A percentile compares a stretch with the other conserved stretches of the same genome.
phyloP scores from a whole-genome alignment of 768 basidiomycete species.

The Dioszegia aurantiaca region DNA sequence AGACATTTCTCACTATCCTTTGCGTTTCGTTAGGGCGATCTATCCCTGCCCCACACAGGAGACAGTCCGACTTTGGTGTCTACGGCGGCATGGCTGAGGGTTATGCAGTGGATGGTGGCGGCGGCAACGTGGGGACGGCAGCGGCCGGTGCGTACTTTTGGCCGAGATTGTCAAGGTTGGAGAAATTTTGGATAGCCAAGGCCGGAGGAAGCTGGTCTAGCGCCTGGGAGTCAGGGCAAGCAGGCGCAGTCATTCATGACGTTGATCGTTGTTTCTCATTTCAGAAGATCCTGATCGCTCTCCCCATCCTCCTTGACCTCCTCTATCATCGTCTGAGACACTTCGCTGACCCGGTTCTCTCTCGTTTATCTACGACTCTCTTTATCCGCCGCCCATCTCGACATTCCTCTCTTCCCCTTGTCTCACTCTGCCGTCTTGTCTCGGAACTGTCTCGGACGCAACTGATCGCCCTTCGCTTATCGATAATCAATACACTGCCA shows the following conservation, averaged over 20 bases:
- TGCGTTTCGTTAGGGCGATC: neutral
- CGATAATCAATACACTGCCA: neutral
- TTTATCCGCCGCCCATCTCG: neutral
- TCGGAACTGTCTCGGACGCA: constrained; percentile 4
- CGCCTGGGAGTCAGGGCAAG: too few relatives aligned
- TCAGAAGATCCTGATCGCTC: too few relatives aligned
- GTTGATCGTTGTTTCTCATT: too few relatives aligned
- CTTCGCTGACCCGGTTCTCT: constrained; percentile 4
- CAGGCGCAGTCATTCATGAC: too few relatives aligned
- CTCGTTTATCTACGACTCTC: neutral
- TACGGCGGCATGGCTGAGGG: neutral
- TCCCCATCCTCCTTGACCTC: too few relatives aligned
- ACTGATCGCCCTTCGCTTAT: neutral
- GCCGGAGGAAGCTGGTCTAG: too few relatives aligned
- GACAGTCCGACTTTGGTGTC: too few relatives aligned
- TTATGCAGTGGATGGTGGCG: neutral
- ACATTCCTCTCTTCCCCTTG: neutral
- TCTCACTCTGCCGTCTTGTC: neutral
- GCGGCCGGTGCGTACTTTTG: neutral
- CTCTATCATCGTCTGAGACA: neutral
- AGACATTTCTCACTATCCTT: constrained; percentile 1
- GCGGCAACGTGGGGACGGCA: neutral
- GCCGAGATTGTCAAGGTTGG: neutral
- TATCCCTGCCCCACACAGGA: neutral
- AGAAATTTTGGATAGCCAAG: neutral